Evolutionary conservation across 192 early-diverging fungal genomes (phyloP).

Genomic region (Dissophora globulifera): DNA sequence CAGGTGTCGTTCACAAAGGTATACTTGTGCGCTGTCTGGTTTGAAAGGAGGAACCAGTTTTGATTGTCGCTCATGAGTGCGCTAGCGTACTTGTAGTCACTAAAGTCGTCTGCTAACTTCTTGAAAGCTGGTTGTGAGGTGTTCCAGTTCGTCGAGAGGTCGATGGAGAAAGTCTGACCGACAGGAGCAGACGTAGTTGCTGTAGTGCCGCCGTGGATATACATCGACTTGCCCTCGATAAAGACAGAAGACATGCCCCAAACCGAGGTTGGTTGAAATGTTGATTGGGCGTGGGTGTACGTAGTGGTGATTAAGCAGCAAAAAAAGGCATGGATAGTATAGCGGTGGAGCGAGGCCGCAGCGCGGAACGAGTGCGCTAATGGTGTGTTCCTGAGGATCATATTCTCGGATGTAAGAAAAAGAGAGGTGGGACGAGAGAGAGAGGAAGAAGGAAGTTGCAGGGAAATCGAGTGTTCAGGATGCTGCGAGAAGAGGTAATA

Average conservation of each 20-base stretch:
- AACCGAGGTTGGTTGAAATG: conserved; percentile 5
- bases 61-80: not conserved
- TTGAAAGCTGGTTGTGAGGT: not conserved
- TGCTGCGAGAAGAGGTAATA: no score
- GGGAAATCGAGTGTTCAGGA: no score
- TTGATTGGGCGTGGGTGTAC: not conserved
- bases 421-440: no score
- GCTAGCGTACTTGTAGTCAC: not conserved
- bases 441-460: no score
- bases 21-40: conserved; percentile 2
- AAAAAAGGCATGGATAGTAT: not conserved
- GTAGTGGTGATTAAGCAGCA: not conserved
- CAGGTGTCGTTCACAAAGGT: not conserved
- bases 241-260: not conserved
- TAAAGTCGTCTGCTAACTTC: not conserved
- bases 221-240: conserved; percentile 6
- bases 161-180: conserved; percentile 16
- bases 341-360: no score
- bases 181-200: not conserved
- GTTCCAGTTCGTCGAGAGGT: conserved; percentile 10
- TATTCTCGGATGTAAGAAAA: no score
- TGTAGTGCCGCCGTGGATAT: conserved; percentile 10
- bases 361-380: no score
- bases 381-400: no score
- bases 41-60: conserved; percentile 3